Conservation (phyloP, 495 filamentous ascomycete species). For the Penicillium cosmopolitanum region DNA sequence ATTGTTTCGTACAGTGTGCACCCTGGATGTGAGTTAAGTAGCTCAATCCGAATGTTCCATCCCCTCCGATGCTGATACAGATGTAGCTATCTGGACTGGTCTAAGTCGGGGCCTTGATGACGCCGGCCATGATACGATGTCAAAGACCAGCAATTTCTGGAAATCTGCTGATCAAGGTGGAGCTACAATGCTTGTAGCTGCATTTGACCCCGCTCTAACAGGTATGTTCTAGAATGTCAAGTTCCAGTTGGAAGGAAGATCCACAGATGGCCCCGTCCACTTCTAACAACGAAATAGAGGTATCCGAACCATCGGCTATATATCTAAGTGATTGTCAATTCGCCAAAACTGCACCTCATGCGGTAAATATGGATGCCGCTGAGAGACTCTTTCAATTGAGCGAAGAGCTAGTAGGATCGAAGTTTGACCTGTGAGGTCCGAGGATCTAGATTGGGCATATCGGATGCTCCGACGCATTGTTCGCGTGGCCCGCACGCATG, state of each 20-base stretch:
- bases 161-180: constrained; percentile 57
- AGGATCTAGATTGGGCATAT: not conserved
- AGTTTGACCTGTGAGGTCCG: constrained; percentile 26
- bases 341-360: constrained; percentile 24
- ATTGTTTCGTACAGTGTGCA: constrained; percentile 31
- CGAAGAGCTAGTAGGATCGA: constrained; percentile 50
- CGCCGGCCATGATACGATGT: constrained; percentile 16
- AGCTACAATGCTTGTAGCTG: constrained; percentile 59
- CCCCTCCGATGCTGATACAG: not conserved
- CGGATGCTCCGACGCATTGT: constrained; percentile 15
- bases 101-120: constrained; percentile 27
- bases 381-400: constrained; percentile 52
- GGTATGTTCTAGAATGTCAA: constrained; percentile 17
- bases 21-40: constrained; percentile 26
- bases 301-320: constrained; percentile 18
- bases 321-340: constrained; percentile 39
- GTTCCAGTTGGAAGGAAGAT: not conserved
- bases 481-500: not conserved
- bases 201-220: constrained; percentile 54
- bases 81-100: constrained; percentile 24
- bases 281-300: constrained; percentile 9
- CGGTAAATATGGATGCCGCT: constrained; percentile 34
- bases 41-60: not conserved
- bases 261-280: not conserved
- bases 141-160: constrained; percentile 27